Evolutionary conservation across 345 rosid genomes (phyloP), one percentile per base, ranked within the genome.

Genomic region (Rhodomyrtus tomentosa): DNA sequence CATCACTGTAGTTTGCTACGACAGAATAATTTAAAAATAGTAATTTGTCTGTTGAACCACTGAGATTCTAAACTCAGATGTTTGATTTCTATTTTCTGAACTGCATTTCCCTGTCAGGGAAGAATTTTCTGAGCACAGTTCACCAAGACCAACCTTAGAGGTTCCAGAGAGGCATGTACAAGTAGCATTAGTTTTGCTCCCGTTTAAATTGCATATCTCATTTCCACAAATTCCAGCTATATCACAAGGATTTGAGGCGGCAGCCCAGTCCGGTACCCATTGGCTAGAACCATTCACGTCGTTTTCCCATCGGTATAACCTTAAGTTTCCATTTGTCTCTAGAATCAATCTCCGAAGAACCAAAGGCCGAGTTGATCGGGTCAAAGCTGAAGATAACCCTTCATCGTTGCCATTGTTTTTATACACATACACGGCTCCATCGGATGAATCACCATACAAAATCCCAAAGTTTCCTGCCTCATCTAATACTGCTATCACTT

Each of bases 221-320:
- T 93, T 93, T 7, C 98, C 97, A 53, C 99, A 96, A 11, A 92
- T 90, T 6, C 99, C 99, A 5, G 99, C 93, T 73, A 95, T 92
- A 59, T 91, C 93, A 81, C 99, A 96, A 0, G 99, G 98, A 45
- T 96, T 96, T 53, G 98, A 94, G 13, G 93, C 94, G 20, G 98
- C 98, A 58, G 99, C 98, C 98, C 98, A 94, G 50, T 95, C 96
- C 4, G 98, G 87, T 1, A 95, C 95, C 98, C 98, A 96, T 81
- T 91, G 97, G 74, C 93, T 91, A 2, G 97, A 93, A 4, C 96
- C 97, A 55, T 95, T 96, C 42, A 93, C 89, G 82, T 93, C 94
- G 82, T 95, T 90, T 55, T 94, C 98, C 96, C 96, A 96, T 85
- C 95, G 87, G 85, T 96, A 96, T 59, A 96, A 68, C 80, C 98